Percentiles rank a stretch among this genome's conserved stretches.
phyloP scores from a whole-genome alignment of 2,329 filamentous ascomycete species.

The Colletotrichum limetticola region DNA sequence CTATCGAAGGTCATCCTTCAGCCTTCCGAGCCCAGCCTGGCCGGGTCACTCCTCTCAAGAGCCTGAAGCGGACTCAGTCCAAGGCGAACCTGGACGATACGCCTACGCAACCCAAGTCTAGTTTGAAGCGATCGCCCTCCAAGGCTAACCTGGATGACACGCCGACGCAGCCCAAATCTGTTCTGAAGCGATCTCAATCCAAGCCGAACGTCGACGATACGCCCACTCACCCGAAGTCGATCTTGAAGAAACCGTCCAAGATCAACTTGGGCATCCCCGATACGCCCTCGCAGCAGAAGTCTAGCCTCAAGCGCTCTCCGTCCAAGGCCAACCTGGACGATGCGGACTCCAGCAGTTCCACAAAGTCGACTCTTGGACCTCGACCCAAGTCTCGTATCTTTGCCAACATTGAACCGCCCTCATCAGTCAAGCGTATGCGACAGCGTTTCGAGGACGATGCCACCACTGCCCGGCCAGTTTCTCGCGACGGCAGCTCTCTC shows the following conservation, averaged over 20 bases:
- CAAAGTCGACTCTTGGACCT: conserved; percentile 10
- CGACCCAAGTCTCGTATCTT: conserved; percentile 28
- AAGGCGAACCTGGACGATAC: conserved; percentile 55
- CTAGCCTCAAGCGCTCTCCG: conserved; percentile 47
- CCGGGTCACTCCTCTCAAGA: conserved; percentile 60
- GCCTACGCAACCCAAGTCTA: conserved; percentile 46
- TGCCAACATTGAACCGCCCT: conserved; percentile 42
- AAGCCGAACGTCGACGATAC: conserved; percentile 42
- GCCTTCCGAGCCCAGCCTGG: conserved; percentile 72
- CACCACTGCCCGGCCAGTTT: conserved; percentile 71
- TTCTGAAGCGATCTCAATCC: conserved; percentile 60
- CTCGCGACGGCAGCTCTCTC: conserved; percentile 61
- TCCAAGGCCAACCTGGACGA: conserved; percentile 75
- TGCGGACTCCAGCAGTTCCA: conserved; percentile 56
- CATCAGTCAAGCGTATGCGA: conserved; percentile 77
- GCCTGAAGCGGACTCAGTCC: conserved; percentile 54
- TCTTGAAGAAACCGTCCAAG: conserved; percentile 66
- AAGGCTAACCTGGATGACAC: conserved; percentile 47
- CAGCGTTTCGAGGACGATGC: conserved; percentile 75
- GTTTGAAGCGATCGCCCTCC: conserved; percentile 46
- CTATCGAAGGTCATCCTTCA: conserved; percentile 87
- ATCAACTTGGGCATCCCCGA: conserved; percentile 68
- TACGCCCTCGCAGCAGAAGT: conserved; percentile 54
- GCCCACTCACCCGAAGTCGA: conserved; percentile 34
- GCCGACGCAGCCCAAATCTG: conserved; percentile 36